These are phyloP conservation scores for Orbilia blumenaviensis DNA, from an alignment of 2,329 filamentous ascomycete genomes.

Conservation along the genomic window DNA sequence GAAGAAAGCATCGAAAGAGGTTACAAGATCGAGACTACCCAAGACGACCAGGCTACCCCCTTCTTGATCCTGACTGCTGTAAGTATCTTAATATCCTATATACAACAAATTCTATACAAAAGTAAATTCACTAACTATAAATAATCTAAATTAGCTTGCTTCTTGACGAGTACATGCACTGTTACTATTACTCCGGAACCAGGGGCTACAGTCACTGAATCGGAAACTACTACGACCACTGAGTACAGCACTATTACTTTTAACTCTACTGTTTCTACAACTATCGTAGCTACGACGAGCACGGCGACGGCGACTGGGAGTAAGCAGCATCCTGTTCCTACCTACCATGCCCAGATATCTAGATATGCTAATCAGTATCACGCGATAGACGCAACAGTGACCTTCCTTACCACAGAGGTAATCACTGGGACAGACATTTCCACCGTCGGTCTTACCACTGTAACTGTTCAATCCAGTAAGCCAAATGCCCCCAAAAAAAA, in stretches of 20 bases:
- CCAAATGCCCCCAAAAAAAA: background rate
- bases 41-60: conserved; percentile 35
- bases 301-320: conserved; percentile 16
- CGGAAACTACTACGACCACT: conserved; percentile 23
- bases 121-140: too few species aligned
- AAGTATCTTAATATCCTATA: background rate
- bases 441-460: conserved; percentile 17
- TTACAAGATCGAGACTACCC: conserved; percentile 30
- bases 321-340: background rate
- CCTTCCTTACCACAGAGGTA: conserved; percentile 18
- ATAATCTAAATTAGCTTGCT: conserved; percentile 18
- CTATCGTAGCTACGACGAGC: conserved; percentile 30
- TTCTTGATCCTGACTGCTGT: conserved; percentile 46
- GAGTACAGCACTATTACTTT: conserved; percentile 42
- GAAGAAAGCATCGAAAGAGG: background rate
- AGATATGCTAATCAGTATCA: background rate
- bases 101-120: too few species aligned
- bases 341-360: background rate
- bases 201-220: conserved; percentile 20
- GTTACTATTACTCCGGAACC: conserved; percentile 26
- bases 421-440: conserved; percentile 19
- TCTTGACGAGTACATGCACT: conserved; percentile 37
- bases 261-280: conserved; percentile 44
- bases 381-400: conserved; percentile 32
- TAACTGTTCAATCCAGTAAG: conserved; percentile 50